Base-by-base conservation (phyloP, 2,329 filamentous ascomycete species). In the Aspergillus texensis region DNA sequence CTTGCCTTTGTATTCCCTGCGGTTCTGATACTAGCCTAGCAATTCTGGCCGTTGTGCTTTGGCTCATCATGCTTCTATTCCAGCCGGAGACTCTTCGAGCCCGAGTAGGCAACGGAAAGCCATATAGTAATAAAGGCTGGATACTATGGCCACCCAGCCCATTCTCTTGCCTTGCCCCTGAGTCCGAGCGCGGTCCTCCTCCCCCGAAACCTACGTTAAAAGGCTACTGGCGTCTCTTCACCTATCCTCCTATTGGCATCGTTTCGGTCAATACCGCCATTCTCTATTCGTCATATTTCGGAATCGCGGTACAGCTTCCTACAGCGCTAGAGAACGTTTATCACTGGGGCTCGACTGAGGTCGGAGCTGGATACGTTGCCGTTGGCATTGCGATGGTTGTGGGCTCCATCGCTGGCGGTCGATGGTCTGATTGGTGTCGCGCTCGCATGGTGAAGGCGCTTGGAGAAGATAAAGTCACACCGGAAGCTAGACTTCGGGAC, bases 41-140 rank as follows among this genome's bases (percentile, higher is more conserved):
- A 52, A 52, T 52, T 6, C 28, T 52, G 26, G 28, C 48, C 4
- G 64, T 24, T 68, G 50, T 62, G 65, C 3, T 73, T 64, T 67
- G 63, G 70, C 28, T 76, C 68, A 28, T 72, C 4, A 72, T 81
- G 24, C 32, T 76, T 24, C 74, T 82, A 58, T 76, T 75, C 61
- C 78, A 83, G 8, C 82, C 82, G 0, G 82, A 84, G 65, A 84
- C 82, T 2, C 72, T 83, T 10, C 77, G 81, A 30, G 74, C 76
- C 6, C 70, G 80, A 2, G 82, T 82, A 2, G 82, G 82, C 5
- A 81, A 82, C 60, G 81, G 80, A 19, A 66, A 69, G 19, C 19
- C 60, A 5, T 63, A 63, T 10, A 24, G 10, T 16, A 21, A 48
- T 3, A 62, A 65, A 14, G 60, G 24, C 26, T 70, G 55, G 16